phyloP scores from a whole-genome alignment of 768 basidiomycete species.

The Lentinula lateritia region DNA sequence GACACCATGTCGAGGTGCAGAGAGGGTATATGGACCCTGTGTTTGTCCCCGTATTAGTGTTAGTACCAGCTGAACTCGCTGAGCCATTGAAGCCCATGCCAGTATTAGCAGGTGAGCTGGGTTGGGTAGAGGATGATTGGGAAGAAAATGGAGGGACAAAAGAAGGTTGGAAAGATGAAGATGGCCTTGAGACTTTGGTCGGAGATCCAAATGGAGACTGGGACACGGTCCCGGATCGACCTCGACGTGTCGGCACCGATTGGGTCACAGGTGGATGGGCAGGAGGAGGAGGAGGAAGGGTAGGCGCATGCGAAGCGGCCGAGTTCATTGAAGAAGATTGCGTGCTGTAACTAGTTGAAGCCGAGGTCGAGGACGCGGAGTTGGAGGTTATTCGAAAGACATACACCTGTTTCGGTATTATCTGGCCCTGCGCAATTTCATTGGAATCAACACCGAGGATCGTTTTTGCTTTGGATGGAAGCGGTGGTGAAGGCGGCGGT shows the following conservation, averaged over 20 bases:
- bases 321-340: not conserved
- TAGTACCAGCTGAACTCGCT: not conserved
- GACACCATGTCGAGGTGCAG: constrained; percentile 82
- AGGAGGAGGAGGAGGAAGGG: not conserved
- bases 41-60: not conserved
- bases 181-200: not conserved
- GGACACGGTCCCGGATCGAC: not conserved
- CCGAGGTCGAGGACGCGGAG: constrained; percentile 24
- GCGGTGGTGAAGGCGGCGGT: constrained; percentile 28
- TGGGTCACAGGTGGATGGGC: not conserved
- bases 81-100: constrained; percentile 17
- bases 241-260: not conserved
- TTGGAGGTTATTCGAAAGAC: constrained; percentile 8
- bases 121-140: not conserved
- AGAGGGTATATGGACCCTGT: constrained; percentile 59
- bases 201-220: not conserved
- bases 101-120: not conserved
- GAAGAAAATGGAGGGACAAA: not conserved
- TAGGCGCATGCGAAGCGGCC: not conserved
- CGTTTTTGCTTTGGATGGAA: constrained; percentile 18
- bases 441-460: constrained; percentile 19
- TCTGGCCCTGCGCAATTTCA: constrained; percentile 8
- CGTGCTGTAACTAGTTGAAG: constrained; percentile 23
- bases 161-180: constrained; percentile 1
- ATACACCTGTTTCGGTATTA: constrained; percentile 7